These are phyloP conservation scores for Austroboletus rostrupii DNA, from an alignment of 1,284 basidiomycete species.

Conservation along the genomic window DNA sequence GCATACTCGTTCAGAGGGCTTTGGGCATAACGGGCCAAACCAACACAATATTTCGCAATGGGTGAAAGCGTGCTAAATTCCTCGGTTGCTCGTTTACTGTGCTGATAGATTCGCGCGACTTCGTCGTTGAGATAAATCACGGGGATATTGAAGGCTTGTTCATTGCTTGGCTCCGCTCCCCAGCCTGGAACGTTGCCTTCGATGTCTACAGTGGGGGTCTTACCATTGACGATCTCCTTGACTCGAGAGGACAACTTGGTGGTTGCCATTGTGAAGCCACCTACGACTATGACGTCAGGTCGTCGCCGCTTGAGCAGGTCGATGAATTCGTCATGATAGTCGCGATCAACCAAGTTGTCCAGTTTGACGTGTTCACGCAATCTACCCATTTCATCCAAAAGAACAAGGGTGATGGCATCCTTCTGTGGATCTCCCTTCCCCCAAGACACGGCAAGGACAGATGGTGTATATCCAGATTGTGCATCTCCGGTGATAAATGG, in stretches of 20 bases:
- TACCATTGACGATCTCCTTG: conserved; percentile 47
- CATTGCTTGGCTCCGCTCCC: conserved; percentile 33
- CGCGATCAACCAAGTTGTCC: conserved; percentile 78
- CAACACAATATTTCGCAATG: conserved; percentile 92
- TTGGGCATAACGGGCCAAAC: conserved; percentile 89
- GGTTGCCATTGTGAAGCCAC: conserved; percentile 85
- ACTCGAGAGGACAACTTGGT: conserved; percentile 65
- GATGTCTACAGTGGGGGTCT: conserved; percentile 17
- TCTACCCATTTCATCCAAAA: conserved; percentile 84
- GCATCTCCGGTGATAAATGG: conserved; percentile 67
- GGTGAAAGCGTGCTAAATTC: conserved; percentile 83
- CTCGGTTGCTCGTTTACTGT: conserved; percentile 79
- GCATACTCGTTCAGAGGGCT: conserved; percentile 93
- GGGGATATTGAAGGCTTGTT: conserved; percentile 56
- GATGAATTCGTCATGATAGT: conserved; percentile 69
- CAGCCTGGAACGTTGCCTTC: conserved; percentile 31
- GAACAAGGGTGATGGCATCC: conserved; percentile 84
- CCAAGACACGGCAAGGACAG: conserved; percentile 91
- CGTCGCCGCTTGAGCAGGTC: conserved; percentile 79
- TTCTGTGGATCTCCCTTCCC: conserved; percentile 91
- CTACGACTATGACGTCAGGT: conserved; percentile 88
- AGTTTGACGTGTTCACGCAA: conserved; percentile 86
- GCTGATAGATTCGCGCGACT: conserved; percentile 91
- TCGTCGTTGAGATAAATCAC: conserved; percentile 89
- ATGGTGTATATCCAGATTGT: conserved; percentile 69